These are phyloP conservation scores for Gymnopilus dilepis DNA, from an alignment of 768 basidiomycete genomes.

Conservation along the genomic window DNA sequence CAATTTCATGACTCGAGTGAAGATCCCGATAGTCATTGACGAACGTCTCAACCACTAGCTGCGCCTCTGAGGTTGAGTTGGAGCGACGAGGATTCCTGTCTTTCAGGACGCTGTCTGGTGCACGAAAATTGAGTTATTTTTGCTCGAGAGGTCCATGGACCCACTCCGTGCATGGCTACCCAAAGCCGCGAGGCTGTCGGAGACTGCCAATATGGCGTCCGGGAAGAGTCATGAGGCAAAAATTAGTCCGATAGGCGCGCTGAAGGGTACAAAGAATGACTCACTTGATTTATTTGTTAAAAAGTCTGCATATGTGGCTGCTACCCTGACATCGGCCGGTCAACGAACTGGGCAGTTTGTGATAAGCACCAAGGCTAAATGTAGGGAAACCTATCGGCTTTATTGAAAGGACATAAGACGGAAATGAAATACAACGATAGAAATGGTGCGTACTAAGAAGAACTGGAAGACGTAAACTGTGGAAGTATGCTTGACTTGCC, in stretches of 20 bases:
- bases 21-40: not conserved
- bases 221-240: no score
- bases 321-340: not conserved
- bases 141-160: not conserved
- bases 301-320: no score
- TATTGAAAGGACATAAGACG: not conserved
- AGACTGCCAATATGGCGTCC: no score
- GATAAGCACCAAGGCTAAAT: no score
- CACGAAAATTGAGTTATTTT: not conserved
- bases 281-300: not conserved
- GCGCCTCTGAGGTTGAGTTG: not conserved
- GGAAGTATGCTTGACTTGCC: not conserved
- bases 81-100: not conserved
- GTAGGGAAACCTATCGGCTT: not conserved
- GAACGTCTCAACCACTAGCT: not conserved
- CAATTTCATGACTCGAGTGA: not conserved
- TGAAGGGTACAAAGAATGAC: not conserved
- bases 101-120: not conserved
- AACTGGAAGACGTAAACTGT: not conserved
- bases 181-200: not conserved
- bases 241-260: not conserved
- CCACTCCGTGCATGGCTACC: not conserved
- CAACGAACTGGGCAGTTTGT: not conserved
- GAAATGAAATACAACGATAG: not conserved
- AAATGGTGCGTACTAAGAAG: no score